phyloP scores from a whole-genome alignment of 257 asterid species.

The Petunia secreta region DNA sequence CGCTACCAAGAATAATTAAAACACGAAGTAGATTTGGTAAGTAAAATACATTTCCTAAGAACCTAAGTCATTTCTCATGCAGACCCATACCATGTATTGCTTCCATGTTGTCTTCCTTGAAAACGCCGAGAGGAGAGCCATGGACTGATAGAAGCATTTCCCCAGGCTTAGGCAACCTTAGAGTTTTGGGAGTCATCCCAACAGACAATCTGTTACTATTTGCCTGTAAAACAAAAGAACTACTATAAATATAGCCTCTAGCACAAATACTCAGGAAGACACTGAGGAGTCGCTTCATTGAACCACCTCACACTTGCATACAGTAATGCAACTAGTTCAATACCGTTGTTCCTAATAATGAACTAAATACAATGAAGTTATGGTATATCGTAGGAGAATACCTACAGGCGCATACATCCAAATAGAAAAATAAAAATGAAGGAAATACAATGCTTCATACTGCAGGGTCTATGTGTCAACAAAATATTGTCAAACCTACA shows the following conservation, averaged over 20 bases:
- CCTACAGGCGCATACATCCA: not conserved
- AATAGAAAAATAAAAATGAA: not conserved
- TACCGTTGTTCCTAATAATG: not conserved
- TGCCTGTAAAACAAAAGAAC: constrained; percentile 49
- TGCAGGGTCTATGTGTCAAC: not conserved
- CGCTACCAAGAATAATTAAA: no score
- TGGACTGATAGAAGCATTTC: constrained; percentile 89
- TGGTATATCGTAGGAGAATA: not conserved
- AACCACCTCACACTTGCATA: not conserved
- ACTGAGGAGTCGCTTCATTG: not conserved
- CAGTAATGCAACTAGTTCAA: not conserved
- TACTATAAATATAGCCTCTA: not conserved
- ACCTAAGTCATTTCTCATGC: constrained; percentile 2
- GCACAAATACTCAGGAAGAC: not conserved
- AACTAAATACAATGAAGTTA: not conserved
- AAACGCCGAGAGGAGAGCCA: constrained; percentile 96
- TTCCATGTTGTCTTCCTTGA: constrained; percentile 91
- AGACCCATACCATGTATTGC: constrained; percentile 65
- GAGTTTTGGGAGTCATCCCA: constrained; percentile 80
- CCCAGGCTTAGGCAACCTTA: constrained; percentile 77
- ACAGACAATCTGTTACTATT: constrained; percentile 60
- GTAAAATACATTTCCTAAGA: not conserved
- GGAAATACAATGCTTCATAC: constrained; percentile 9
- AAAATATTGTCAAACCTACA: constrained; percentile 6
- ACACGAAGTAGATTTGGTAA: not conserved